Base-by-base conservation (phyloP, 441 rosid species). In the Aquilaria agallochum region DNA sequence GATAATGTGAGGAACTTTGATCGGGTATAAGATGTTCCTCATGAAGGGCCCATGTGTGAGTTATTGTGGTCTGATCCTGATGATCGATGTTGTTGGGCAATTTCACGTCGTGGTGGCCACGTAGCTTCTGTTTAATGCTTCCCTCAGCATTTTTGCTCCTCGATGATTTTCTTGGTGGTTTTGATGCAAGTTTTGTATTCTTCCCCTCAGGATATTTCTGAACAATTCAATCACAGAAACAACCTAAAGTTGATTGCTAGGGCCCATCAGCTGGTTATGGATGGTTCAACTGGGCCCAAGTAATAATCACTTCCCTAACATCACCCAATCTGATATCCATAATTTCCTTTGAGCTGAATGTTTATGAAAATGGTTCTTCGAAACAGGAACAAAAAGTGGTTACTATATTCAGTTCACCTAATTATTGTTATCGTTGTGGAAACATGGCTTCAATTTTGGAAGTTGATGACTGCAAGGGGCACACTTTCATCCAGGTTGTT, bases 221-320 rank as follows among this genome's bases (percentile, higher is more conserved):
- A 87, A 72, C 90, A 87, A 70, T 87, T 82, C 68, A 80, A 87
- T 71, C 90, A 84, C 74, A 76, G 75, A 46, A 87, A 87, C 73
- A 75, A 58, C 74, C 75, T 87, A 61, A 84, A 83, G 53, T 67
- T 87, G 67, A 87, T 87, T 30, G 90, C 94, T 31, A 75, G 94
- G 75, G 94, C 94, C 63, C 94, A 87, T 74, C 94, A 87, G 74
- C 84, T 87, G 66, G 94, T 87, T 58, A 87, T 87, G 94, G 94
- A 87, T 60, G 94, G 94, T 87, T 64, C 70, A 84, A 84, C 77
- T 87, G 90, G 94, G 87, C 87, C 34, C 94, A 87, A 70, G 94
- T 86, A 76, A 72, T 56, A 34, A 15, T 46, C 61, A 66, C 48
- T 36, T 33, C 27, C 53, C 2, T 12, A 51, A 59, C 48, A n/a